Percentiles rank a stretch among this genome's conserved stretches.
phyloP scores from a whole-genome alignment of 2,329 filamentous ascomycete species.

The Neophaeococcomyces mojaviensis region DNA sequence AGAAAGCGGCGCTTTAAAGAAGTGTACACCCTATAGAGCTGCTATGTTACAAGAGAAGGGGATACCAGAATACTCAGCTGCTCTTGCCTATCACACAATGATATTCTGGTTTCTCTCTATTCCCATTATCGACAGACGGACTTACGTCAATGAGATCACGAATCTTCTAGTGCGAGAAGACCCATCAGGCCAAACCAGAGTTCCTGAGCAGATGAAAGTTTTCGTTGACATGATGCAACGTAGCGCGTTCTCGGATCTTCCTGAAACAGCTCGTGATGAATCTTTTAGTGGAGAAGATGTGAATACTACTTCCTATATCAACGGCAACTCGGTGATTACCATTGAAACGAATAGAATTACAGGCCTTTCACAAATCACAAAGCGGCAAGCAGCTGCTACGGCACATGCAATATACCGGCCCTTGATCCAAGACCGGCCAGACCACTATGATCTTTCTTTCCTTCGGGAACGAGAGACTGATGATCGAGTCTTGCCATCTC shows the following conservation, averaged over 20 bases:
- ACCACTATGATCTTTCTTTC: slow-evolving; percentile 35
- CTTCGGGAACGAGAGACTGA: slow-evolving; percentile 20
- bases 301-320: slow-evolving; percentile 43
- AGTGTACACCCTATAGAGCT: slow-evolving; percentile 21
- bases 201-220: slow-evolving; percentile 88
- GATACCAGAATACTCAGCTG: slow-evolving; percentile 86
- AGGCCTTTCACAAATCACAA: slow-evolving; percentile 43
- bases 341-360: slow-evolving; percentile 42
- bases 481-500: slow-evolving; percentile 35
- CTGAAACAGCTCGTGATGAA: slow-evolving; percentile 48
- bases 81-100: slow-evolving; percentile 88
- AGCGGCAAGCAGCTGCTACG: slow-evolving; percentile 44
- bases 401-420: slow-evolving; percentile 43
- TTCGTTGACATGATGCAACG: slow-evolving; percentile 93
- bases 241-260: slow-evolving; percentile 75
- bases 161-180: slow-evolving; percentile 75
- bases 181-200: slow-evolving; percentile 61
- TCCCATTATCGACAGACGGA: slow-evolving; percentile 73
- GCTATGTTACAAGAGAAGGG: slow-evolving; percentile 55
- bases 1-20: slow-evolving; percentile 18
- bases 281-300: slow-evolving; percentile 28
- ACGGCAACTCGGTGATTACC: slow-evolving; percentile 46
- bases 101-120: slow-evolving; percentile 94
- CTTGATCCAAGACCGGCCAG: slow-evolving; percentile 36
- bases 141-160: slow-evolving; percentile 82